Base-by-base conservation (phyloP, 1,139 yeast species). In the Sporopachydermia cereana region DNA sequence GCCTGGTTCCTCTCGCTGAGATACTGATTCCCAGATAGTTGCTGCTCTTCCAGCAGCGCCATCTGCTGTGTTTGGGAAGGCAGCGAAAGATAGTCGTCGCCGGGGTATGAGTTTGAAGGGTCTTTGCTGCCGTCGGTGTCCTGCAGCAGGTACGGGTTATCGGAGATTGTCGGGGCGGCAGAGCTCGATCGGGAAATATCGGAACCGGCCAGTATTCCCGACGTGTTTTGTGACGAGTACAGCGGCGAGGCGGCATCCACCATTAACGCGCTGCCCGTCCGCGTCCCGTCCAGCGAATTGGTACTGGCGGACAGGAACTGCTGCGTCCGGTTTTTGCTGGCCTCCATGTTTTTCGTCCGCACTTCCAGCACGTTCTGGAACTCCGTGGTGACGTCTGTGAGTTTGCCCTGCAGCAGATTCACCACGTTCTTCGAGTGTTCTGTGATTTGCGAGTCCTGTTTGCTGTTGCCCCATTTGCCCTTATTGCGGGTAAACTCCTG, bases 351-450 rank as follows among this genome's bases (percentile, higher is more conserved):
- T 60, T 77, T 76, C 54, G 93, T 95, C 55, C 98, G 76, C 27
- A 80, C 76, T 60, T 86, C 96, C 52, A 91, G 69, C 18, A 91
- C 97, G 49, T 72, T 79, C 53, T 88, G 84, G 64, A 93, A 91
- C 57, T 85, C 93, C 25, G 95, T 95, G 50, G 95, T 84, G 45
- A 91, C 85, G 57, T 89, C 86, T 54, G 88, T 84, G 69, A 93
- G 83, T 62, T 85, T 84, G 20, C 93, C 86, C 57, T 88, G 93
- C 49, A 91, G 69, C 51, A 91, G 64, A 45, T 80, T 88, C 49
- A 91, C 83, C 47, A 91, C 96, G 60, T 89, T 91, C 56, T 81
- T 84, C 36, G 88, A 79, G 60, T 85, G 89, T 52, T 77, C 80
- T 34, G 71, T 68, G 29, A 79, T 69, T 59, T 84, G 93, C 12